A percentile compares a stretch with the other conserved stretches of the same genome.
phyloP scores from a whole-genome alignment of 352 stramenopile genomes.

The Pythium volutum region DNA sequence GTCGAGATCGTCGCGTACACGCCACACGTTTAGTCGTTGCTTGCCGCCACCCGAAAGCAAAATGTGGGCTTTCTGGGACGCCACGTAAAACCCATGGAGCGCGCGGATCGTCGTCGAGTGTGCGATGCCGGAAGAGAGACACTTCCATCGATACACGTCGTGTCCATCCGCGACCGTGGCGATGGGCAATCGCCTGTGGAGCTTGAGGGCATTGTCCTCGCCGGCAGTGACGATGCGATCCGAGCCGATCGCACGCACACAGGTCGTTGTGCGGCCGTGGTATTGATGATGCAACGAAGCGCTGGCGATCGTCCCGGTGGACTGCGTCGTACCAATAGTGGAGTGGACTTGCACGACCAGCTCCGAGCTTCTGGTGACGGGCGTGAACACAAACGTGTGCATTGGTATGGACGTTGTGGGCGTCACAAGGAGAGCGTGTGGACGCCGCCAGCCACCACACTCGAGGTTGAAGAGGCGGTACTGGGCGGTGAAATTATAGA shows the following conservation, averaged over 20 bases:
- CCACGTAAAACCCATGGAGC: constrained; percentile 44
- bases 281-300: constrained; percentile 63
- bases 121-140: constrained; percentile 53
- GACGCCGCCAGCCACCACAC: constrained; percentile 81
- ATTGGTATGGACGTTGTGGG: constrained; percentile 30
- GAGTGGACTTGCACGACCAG: constrained; percentile 69
- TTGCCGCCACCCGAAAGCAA: constrained; percentile 78
- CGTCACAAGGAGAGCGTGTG: constrained; percentile 44
- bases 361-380: constrained; percentile 44
- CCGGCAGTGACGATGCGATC: constrained; percentile 59
- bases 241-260: constrained; percentile 40
- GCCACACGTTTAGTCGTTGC: constrained; percentile 77
- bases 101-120: constrained; percentile 83
- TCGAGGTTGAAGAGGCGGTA: constrained; percentile 76
- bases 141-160: constrained; percentile 30
- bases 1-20: constrained; percentile 34
- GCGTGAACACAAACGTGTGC: constrained; percentile 72
- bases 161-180: background rate
- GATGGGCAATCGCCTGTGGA: constrained; percentile 40
- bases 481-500: constrained; percentile 72
- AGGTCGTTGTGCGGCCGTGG: constrained; percentile 77
- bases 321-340: constrained; percentile 19
- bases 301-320: constrained; percentile 18
- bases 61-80: constrained; percentile 31
- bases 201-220: constrained; percentile 83